Conservation (phyloP, 129 eudicot species). For the Glebionis coronaria region DNA sequence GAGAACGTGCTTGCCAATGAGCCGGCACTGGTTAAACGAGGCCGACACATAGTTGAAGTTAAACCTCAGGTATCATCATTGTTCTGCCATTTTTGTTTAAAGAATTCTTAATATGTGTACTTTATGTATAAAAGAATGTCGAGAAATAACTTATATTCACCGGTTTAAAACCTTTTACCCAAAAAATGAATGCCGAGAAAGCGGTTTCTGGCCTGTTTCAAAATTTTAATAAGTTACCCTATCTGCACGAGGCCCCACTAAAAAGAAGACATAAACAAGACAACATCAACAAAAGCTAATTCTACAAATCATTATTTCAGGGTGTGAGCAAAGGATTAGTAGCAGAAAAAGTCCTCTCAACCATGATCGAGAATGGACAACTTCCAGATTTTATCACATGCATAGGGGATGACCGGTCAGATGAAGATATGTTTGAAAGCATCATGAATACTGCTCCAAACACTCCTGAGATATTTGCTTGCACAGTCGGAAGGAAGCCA, state of each 20-base stretch:
- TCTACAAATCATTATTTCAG: slow-evolving; percentile 32
- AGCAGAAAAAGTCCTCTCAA: slow-evolving; percentile 57
- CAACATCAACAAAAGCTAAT: neutral
- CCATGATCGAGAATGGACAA: slow-evolving; percentile 46
- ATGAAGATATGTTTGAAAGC: slow-evolving; percentile 88
- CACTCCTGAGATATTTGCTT: slow-evolving; percentile 56
- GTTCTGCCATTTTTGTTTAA: neutral
- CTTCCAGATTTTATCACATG: slow-evolving; percentile 71
- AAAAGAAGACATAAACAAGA: too few relatives aligned
- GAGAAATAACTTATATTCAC: too few relatives aligned
- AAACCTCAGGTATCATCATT: slow-evolving; percentile 68
- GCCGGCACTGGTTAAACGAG: slow-evolving; percentile 72
- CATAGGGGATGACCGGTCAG: slow-evolving; percentile 86
- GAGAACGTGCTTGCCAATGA: slow-evolving; percentile 76
- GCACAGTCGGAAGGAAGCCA: slow-evolving; percentile 92
- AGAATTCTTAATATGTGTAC: too few relatives aligned
- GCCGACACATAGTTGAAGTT: slow-evolving; percentile 81
- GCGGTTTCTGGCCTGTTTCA: too few relatives aligned
- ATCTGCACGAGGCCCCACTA: too few relatives aligned
- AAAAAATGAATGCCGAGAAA: too few relatives aligned
- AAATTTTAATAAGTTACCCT: too few relatives aligned
- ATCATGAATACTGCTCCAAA: slow-evolving; percentile 39
- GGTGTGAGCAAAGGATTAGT: slow-evolving; percentile 83
- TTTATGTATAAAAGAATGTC: too few relatives aligned
- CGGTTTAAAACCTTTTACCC: too few relatives aligned